phyloP scores from a whole-genome alignment of 805 yeast species.

The Maudiozyma pseudohumilis region DNA sequence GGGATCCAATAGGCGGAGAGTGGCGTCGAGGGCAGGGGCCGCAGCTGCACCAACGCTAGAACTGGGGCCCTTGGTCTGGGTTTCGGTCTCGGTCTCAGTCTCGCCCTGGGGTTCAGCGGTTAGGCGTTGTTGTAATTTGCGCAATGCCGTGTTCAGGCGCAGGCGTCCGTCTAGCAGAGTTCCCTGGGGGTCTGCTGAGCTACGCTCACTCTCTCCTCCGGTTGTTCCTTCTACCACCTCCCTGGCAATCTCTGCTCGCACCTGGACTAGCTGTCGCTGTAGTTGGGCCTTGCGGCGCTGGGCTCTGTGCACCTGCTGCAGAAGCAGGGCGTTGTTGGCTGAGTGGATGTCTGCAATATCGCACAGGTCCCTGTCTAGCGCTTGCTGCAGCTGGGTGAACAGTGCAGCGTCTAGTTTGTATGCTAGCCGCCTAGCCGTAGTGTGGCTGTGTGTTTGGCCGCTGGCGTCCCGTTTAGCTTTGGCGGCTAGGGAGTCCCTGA shows the following conservation, averaged over 20 bases:
- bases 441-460: no score
- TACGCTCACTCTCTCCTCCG: slow-evolving; percentile 7
- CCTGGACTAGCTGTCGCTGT: background rate
- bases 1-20: background rate
- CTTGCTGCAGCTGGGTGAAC: slow-evolving; percentile 14
- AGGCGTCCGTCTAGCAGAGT: no score
- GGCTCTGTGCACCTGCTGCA: no score
- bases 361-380: slow-evolving; percentile 17
- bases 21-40: background rate
- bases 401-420: slow-evolving; percentile 24
- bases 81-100: background rate
- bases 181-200: slow-evolving; percentile 3
- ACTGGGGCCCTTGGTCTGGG: background rate
- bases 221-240: background rate
- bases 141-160: no score
- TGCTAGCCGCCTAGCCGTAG: no score
- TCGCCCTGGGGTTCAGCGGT: background rate
- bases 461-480: no score
- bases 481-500: no score
- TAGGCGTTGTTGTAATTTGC: background rate
- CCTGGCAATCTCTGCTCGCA: background rate
- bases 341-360: slow-evolving; percentile 25
- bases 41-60: background rate
- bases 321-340: no score
- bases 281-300: no score